Conservation (phyloP, 352 stramenopile species). For the Globisporangium nagaii region DNA sequence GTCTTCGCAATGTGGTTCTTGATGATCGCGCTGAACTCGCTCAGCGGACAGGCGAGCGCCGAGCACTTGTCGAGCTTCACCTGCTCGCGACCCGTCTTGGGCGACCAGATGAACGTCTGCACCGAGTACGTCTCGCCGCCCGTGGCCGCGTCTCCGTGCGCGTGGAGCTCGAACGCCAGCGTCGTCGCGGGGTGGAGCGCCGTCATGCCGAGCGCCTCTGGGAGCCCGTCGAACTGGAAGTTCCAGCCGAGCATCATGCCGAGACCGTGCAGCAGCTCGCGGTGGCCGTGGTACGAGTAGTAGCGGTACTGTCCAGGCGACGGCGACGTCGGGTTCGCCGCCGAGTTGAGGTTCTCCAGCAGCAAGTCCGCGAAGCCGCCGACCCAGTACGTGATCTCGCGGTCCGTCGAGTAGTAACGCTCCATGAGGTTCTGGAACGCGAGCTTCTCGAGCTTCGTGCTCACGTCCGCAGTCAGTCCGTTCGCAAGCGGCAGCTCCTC, state of each 20-base stretch:
- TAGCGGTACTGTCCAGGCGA: conserved; percentile 55
- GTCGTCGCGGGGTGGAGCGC: conserved; percentile 67
- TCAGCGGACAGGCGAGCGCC: conserved; percentile 51
- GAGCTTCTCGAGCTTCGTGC: conserved; percentile 51
- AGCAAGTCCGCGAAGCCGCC: conserved; percentile 68
- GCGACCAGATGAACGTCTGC: conserved; percentile 74
- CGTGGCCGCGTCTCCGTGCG: conserved; percentile 11
- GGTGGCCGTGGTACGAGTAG: conserved; percentile 80
- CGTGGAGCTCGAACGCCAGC: conserved; percentile 80
- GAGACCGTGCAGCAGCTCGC: conserved; percentile 69
- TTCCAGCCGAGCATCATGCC: conserved; percentile 78
- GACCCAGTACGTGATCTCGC: conserved; percentile 80
- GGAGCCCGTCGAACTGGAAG: conserved; percentile 67
- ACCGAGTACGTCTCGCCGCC: conserved; percentile 52
- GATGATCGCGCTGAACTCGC: conserved; percentile 78
- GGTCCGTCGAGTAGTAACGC: conserved; percentile 75
- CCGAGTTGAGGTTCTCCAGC: conserved; percentile 49
- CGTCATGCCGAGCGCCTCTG: conserved; percentile 56
- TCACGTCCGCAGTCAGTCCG: conserved; percentile 52
- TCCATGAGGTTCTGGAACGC: conserved; percentile 85
- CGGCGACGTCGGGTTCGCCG: conserved; percentile 42
- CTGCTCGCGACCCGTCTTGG: conserved; percentile 54
- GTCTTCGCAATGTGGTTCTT: conserved; percentile 54
- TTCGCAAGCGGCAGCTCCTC: conserved; percentile 43
- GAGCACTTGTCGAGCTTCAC: conserved; percentile 80